These are phyloP conservation scores for Cladobotryum protrusum DNA, from an alignment of 2,329 filamentous ascomycete species.

Conservation along the genomic window DNA sequence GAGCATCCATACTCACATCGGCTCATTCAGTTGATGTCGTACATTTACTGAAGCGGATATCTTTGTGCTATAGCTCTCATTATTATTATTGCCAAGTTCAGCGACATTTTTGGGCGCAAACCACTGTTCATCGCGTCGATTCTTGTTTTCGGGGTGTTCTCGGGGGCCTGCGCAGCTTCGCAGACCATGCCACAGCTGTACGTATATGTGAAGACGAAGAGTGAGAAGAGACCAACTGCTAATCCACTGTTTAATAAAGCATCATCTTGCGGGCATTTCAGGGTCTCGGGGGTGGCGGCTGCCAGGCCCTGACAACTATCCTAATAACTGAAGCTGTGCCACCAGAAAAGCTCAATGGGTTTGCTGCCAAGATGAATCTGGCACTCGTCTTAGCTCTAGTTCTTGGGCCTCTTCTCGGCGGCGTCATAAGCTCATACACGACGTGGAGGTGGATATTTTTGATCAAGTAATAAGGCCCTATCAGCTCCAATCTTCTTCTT, in stretches of 20 bases:
- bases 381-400: conserved; percentile 41
- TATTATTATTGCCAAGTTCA: conserved; percentile 37
- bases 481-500: too few species aligned
- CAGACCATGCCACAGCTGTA: conserved; percentile 35
- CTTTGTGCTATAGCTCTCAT: conserved; percentile 26
- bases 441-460: conserved; percentile 47
- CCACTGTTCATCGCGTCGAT: conserved; percentile 17
- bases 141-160: conserved; percentile 36
- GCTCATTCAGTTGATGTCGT: too few species aligned
- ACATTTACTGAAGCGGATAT: not conserved
- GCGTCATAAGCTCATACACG: conserved; percentile 36
- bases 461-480: conserved; percentile 30
- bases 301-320: conserved; percentile 44
- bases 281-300: conserved; percentile 45
- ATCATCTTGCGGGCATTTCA: conserved; percentile 45
- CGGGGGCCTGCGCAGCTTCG: conserved; percentile 36
- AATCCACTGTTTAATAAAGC: conserved; percentile 10
- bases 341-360: conserved; percentile 25
- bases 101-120: conserved; percentile 31
- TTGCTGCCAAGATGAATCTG: conserved; percentile 27
- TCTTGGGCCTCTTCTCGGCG: conserved; percentile 44
- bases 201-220: too few species aligned
- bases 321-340: conserved; percentile 41
- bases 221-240: too few species aligned
- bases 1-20: too few species aligned